Conservation (phyloP, 1,284 basidiomycete genomes). For the Ustilago xerochloae region DNA sequence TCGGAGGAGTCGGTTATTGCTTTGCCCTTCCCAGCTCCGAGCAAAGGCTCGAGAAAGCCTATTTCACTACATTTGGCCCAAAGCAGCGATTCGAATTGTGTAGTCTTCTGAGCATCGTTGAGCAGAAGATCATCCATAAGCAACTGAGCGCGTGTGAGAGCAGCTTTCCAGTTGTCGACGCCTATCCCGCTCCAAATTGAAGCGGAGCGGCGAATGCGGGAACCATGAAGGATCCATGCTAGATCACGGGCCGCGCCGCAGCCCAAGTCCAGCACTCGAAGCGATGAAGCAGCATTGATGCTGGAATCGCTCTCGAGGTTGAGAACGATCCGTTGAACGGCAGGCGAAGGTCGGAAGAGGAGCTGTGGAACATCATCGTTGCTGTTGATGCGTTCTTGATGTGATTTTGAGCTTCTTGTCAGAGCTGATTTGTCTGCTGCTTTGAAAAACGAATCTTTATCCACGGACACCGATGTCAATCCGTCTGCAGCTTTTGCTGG, state of each 20-base stretch:
- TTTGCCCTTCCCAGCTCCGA: slow-evolving; percentile 38
- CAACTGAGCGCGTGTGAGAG: slow-evolving; percentile 22
- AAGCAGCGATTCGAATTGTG: slow-evolving; percentile 25
- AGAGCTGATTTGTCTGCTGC: slow-evolving; percentile 2
- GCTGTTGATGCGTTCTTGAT: slow-evolving; percentile 3
- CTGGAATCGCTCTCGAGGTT: slow-evolving; percentile 5
- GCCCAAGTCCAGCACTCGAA: slow-evolving; percentile 35
- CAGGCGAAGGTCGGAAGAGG: slow-evolving; percentile 35
- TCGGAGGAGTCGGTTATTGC: neutral
- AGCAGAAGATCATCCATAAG: slow-evolving; percentile 38
- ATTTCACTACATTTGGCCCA: slow-evolving; percentile 40
- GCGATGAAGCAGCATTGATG: neutral
- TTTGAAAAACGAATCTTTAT: slow-evolving; percentile 1
- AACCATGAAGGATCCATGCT: slow-evolving; percentile 43
- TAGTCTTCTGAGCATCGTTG: neutral
- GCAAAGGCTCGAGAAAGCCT: slow-evolving; percentile 25
- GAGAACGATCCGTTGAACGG: slow-evolving; percentile 19
- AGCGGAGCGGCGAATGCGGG: slow-evolving; percentile 8
- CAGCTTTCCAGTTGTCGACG: slow-evolving; percentile 49
- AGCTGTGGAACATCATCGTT: slow-evolving; percentile 23
- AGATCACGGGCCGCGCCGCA: slow-evolving; percentile 44
- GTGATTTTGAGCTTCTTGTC: slow-evolving; percentile 7
- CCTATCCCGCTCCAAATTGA: slow-evolving; percentile 30
- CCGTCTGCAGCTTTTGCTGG: neutral
- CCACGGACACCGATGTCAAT: too few relatives aligned